A percentile compares a stretch with the other conserved stretches of the same genome.
phyloP scores from a whole-genome alignment of 2,329 filamentous ascomycete genomes.

The Beauveria sp. region DNA sequence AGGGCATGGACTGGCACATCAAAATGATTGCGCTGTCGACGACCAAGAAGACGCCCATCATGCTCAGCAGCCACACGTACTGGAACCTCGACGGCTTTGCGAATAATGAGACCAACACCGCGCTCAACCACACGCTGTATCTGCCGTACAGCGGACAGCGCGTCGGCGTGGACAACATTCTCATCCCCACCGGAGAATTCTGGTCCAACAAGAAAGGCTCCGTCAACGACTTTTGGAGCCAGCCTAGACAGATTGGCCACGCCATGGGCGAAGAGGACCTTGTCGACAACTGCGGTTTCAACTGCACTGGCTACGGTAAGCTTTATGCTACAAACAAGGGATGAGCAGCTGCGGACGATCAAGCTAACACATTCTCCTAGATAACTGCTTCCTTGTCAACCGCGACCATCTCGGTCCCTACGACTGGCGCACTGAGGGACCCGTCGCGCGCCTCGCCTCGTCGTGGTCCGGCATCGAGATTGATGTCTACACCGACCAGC shows the following conservation, averaged over 20 bases:
- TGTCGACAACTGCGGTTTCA: slow-evolving; percentile 66
- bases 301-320: slow-evolving; percentile 78
- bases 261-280: slow-evolving; percentile 57
- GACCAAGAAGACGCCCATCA: slow-evolving; percentile 72
- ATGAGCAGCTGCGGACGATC: too few relatives aligned
- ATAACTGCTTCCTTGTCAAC: slow-evolving; percentile 64
- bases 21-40: slow-evolving; percentile 64
- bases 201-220: slow-evolving; percentile 57
- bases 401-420: slow-evolving; percentile 48
- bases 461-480: slow-evolving; percentile 76
- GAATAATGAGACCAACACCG: slow-evolving; percentile 58
- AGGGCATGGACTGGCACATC: slow-evolving; percentile 60
- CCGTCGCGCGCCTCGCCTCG: slow-evolving; percentile 60
- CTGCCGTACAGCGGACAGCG: slow-evolving; percentile 66
- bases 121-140: slow-evolving; percentile 64
- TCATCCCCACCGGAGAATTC: slow-evolving; percentile 71
- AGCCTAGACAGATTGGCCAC: slow-evolving; percentile 70
- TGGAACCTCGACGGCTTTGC: slow-evolving; percentile 78
- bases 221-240: slow-evolving; percentile 76
- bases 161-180: slow-evolving; percentile 59
- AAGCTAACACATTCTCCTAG: slow-evolving; percentile 24
- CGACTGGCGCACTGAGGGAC: slow-evolving; percentile 55
- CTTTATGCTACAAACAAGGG: background rate
- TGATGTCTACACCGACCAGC: slow-evolving; percentile 75
- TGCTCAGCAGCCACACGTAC: slow-evolving; percentile 68